phyloP scores from a whole-genome alignment of 345 rosid species.

The Ailanthus altissimus region DNA sequence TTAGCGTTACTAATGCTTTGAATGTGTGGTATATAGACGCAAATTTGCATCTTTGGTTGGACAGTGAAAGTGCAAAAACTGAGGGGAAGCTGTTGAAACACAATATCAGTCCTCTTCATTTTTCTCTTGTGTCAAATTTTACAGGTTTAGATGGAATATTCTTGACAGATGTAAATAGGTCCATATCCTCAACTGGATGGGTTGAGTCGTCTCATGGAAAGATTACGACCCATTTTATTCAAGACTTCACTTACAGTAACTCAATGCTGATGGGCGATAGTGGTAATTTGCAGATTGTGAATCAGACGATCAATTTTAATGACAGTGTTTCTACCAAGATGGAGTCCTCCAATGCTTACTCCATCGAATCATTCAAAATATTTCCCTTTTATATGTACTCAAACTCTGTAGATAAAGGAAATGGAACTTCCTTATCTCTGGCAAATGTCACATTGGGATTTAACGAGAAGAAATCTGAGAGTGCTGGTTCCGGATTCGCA shows the following conservation, averaged over 20 bases:
- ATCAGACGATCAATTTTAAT: slow-evolving; percentile 56
- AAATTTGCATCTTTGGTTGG: slow-evolving; percentile 92
- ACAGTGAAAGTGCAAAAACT: slow-evolving; percentile 42
- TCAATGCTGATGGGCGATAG: slow-evolving; percentile 53
- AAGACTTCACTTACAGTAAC: slow-evolving; percentile 54
- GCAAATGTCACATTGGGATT: slow-evolving; percentile 59
- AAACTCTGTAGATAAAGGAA: slow-evolving; percentile 36
- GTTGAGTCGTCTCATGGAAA: slow-evolving; percentile 67
- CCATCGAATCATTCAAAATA: slow-evolving; percentile 41
- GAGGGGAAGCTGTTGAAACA: slow-evolving; percentile 58
- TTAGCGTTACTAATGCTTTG: slow-evolving; percentile 77
- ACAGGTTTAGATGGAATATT: slow-evolving; percentile 63
- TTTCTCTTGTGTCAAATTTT: slow-evolving; percentile 44
- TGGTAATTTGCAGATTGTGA: slow-evolving; percentile 58
- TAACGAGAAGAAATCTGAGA: slow-evolving; percentile 47
- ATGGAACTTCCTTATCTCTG: slow-evolving; percentile 32
- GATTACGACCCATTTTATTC: slow-evolving; percentile 48
- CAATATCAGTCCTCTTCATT: slow-evolving; percentile 36
- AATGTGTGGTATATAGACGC: slow-evolving; percentile 87
- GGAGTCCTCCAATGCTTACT: slow-evolving; percentile 25
- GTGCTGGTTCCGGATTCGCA: slow-evolving; percentile 17
- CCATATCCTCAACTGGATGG: slow-evolving; percentile 57
- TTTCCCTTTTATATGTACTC: slow-evolving; percentile 48
- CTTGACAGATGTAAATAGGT: slow-evolving; percentile 49
- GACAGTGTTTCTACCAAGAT: slow-evolving; percentile 46